Base-by-base conservation (phyloP, 2,329 filamentous ascomycete genomes). In the Nigrospora osmanthi region DNA sequence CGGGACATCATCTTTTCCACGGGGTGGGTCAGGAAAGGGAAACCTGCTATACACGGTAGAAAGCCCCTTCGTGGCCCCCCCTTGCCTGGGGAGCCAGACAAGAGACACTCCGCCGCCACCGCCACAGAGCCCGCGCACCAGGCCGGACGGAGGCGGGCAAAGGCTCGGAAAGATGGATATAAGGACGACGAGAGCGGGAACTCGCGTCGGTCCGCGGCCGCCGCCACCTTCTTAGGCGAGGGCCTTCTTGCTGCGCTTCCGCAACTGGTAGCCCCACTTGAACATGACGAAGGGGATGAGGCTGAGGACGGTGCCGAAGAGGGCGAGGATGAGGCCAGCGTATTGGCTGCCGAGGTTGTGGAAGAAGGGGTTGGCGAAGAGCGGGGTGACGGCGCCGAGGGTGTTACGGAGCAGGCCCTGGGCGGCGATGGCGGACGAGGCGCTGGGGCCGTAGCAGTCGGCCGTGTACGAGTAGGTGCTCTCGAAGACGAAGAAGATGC, bases 391-490 rank as follows among this genome's bases (percentile, higher is more conserved):
- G 3, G 72, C 73, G 37, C 73, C 73, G 1, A 76, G 67, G 0
- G 71, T 73, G 50, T 76, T 76, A 15, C 73, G 63, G 67, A 76
- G 70, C 44, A 75, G 62, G 16, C 71, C 71, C 55, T 76, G 71
- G 2, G 70, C 72, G 2, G 73, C 73, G 43, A 76, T 73, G 16
- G 54, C 54, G 4, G 52, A 55, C 6, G 52, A 54, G 5, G 54
- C 51, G 38, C 49, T 54, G 46, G 69, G 66, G 16, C 72, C 72
- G 46, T 76, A 76, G 55, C 72, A 76, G 51, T 76, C 72, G 6
- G 71, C 67, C 1, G 72, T 76, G 54, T 73, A 75, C 9, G 62
- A 68, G 55, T 76, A 76, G 4, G 54, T 56, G 43, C 46, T 50
- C 51, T 57, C 55, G 42, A 57, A 57, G 31, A 57, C 71, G 59